phyloP scores from a whole-genome alignment of 1,284 basidiomycete genomes.

The Cutaneotrichosporon sp. region DNA sequence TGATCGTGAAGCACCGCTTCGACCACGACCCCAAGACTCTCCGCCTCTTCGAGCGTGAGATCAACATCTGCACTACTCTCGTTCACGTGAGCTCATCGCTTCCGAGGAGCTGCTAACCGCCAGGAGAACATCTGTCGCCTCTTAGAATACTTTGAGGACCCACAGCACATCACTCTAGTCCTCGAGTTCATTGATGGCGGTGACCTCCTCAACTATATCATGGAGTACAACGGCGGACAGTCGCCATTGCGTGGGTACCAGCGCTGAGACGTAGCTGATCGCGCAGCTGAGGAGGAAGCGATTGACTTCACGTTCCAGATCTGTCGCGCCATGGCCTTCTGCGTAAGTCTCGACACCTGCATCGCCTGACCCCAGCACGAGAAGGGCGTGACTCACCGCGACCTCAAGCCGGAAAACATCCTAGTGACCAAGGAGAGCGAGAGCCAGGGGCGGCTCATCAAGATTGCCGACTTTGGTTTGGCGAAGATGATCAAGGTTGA shows the following conservation, averaged over 20 bases:
- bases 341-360: constrained; percentile 29
- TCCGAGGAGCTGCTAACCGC: not conserved
- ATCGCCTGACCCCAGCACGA: constrained; percentile 39
- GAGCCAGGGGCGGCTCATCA: constrained; percentile 35
- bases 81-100: constrained; percentile 59
- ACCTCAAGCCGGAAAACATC: constrained; percentile 77
- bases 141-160: constrained; percentile 73
- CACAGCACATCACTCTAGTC: constrained; percentile 62
- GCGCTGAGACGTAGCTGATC: not conserved
- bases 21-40: constrained; percentile 55
- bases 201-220: constrained; percentile 80
- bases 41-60: constrained; percentile 68
- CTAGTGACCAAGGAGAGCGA: constrained; percentile 43
- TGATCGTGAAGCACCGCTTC: constrained; percentile 54
- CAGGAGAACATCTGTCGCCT: constrained; percentile 75
- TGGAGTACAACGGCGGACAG: constrained; percentile 54
- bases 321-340: constrained; percentile 54
- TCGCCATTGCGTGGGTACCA: constrained; percentile 58
- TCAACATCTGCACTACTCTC: constrained; percentile 71
- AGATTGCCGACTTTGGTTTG: constrained; percentile 87
- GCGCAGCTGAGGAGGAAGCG: constrained; percentile 48
- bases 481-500: constrained; percentile 67
- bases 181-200: constrained; percentile 73
- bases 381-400: constrained; percentile 71
- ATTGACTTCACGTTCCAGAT: constrained; percentile 47